Evolutionary conservation across 768 basidiomycete species (phyloP).

Genomic region (Serendipita vermifera): DNA sequence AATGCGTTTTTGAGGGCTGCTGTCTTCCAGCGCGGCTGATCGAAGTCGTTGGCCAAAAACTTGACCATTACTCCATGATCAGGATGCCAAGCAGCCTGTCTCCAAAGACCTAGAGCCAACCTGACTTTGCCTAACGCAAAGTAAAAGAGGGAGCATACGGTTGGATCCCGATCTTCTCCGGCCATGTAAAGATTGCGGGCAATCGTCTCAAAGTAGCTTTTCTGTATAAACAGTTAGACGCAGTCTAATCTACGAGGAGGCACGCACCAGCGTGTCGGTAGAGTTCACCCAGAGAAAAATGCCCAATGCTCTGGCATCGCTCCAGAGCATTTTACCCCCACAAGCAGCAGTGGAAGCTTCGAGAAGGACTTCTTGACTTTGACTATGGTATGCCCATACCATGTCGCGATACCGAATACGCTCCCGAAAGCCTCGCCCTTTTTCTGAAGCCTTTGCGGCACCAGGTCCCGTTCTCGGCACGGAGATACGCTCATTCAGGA

Average conservation of each 20-base stretch:
- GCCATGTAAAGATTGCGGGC: slow-evolving; percentile 90
- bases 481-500: slow-evolving; percentile 56
- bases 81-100: slow-evolving; percentile 86
- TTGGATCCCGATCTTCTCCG: slow-evolving; percentile 78
- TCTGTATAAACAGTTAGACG: slow-evolving; percentile 31
- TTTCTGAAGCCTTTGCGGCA: slow-evolving; percentile 27
- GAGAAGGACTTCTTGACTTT: slow-evolving; percentile 77
- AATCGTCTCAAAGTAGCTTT: slow-evolving; percentile 68
- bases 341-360: slow-evolving; percentile 58
- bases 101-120: slow-evolving; percentile 89
- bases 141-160: slow-evolving; percentile 79
- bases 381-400: slow-evolving; percentile 94
- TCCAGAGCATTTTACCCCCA: slow-evolving; percentile 79
- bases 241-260: not conserved
- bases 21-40: slow-evolving; percentile 69
- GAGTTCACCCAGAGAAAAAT: slow-evolving; percentile 82
- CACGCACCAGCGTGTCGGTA: slow-evolving; percentile 57
- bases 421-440: slow-evolving; percentile 32
- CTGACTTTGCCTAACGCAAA: slow-evolving; percentile 89
- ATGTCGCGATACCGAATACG: slow-evolving; percentile 88
- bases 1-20: slow-evolving; percentile 96
- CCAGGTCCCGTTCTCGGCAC: slow-evolving; percentile 32
- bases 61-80: slow-evolving; percentile 84
- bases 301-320: slow-evolving; percentile 74
- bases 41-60: slow-evolving; percentile 85